Conservation (phyloP, 371 early-diverging fungal species). For the Vairimorpha ceranae region DNA sequence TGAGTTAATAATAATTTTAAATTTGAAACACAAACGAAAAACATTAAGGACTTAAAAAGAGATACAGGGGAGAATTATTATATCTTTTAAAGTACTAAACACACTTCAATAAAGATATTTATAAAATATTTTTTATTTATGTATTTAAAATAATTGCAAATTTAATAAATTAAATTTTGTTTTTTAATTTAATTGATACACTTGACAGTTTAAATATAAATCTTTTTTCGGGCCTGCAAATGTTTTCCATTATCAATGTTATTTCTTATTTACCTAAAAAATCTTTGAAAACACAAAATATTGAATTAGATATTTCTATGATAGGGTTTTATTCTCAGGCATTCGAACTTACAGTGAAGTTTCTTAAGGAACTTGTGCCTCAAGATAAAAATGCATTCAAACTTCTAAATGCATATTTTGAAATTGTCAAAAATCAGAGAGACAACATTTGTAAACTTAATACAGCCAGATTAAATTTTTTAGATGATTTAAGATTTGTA, state of each 20-base stretch:
- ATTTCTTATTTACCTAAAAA: not conserved
- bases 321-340: not conserved
- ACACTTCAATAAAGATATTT: no score
- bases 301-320: not conserved
- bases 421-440: not conserved
- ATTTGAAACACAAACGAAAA: no score
- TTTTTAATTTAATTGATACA: conserved; percentile 4
- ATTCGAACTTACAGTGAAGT: not conserved
- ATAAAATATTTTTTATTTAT: no score
- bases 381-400: not conserved
- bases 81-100: no score
- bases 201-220: not conserved
- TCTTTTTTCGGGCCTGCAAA: not conserved
- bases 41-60: no score
- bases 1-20: no score
- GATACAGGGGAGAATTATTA: no score
- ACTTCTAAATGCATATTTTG: not conserved
- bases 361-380: not conserved
- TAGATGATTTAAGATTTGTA: conserved; percentile 3
- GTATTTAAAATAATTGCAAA: no score
- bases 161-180: no score
- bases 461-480: not conserved
- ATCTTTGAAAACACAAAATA: not conserved
- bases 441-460: not conserved
- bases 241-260: not conserved